Base-by-base conservation (phyloP, 371 early-diverging fungal genomes). In the Catenaria anguillulae region DNA sequence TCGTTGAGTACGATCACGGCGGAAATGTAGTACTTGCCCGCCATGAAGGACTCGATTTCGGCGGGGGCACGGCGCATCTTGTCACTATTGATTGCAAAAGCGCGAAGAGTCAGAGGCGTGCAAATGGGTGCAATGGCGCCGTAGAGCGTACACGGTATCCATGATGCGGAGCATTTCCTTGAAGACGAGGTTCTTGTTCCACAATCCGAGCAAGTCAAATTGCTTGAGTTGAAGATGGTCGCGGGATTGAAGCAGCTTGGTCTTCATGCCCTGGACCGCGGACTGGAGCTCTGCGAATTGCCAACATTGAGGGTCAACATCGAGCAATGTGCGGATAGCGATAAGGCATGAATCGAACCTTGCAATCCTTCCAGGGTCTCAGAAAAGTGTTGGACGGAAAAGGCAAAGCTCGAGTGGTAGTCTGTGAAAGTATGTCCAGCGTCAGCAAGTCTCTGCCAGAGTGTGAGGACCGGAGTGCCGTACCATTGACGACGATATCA, bases 141-240 rank as follows among this genome's bases (percentile, higher is more conserved):
- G n/a, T 4, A 13, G 37, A 37, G 36, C 63, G 35, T 17, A 65
- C 65, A 66, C 64, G 13, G 40, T 33, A 33, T 64, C 63, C 5
- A 66, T 33, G 36, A 66, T 64, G 15, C 55, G 60, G 19, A 66
- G 63, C 66, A 66, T 66, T n/a, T 66, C 66, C 36, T 65, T 65
- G 35, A 45, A 64, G 21, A 64, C 31, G n/a, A 66, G 42, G 15
- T 33, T 37, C 55, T 64, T 56, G 3, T 23, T 59, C 66, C 66
- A 66, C 19, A 63, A 37, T 6, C 52, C 60, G 24, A 66, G 24
- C 29, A 66, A 40, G 50, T 66, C 66, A 29, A 37, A 56, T 15
- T 55, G 36, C n/a, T 65, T 66, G 64, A 50, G 43, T 23, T 59
- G 63, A 17, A 66, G 40, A 26, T 55, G 50, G 5, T 64, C 60